These are phyloP conservation scores for Samsoniella hepiali DNA, from an alignment of 2,329 filamentous ascomycete genomes.

Conservation along the genomic window DNA sequence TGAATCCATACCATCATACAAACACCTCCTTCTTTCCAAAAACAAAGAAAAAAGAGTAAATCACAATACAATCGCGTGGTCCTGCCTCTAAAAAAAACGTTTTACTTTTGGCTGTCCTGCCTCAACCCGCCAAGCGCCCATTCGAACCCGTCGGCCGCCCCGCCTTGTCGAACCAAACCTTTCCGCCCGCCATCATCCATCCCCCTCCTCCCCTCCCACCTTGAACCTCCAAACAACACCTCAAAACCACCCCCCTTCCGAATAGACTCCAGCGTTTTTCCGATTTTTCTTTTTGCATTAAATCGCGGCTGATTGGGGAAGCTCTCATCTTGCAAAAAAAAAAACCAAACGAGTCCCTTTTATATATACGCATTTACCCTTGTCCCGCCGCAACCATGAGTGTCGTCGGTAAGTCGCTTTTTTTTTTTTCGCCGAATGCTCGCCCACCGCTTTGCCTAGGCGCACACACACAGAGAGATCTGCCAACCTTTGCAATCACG, in stretches of 20 bases:
- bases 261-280: constrained; percentile 10
- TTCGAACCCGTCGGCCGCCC: neutral
- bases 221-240: constrained; percentile 8
- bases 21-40: neutral
- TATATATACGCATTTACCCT: constrained; percentile 18
- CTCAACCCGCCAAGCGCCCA: neutral
- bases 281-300: constrained; percentile 9
- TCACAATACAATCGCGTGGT: neutral
- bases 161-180: constrained; percentile 11
- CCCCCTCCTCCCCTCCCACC: constrained; percentile 5
- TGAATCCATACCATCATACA: neutral
- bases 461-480: constrained; percentile 1
- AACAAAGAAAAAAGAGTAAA: neutral
- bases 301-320: constrained; percentile 17
- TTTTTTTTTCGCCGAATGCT: constrained; percentile 21
- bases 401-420: constrained; percentile 48
- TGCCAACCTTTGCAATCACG: neutral
- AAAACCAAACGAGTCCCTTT: neutral
- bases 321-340: neutral
- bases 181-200: constrained; percentile 2
- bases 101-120: neutral
- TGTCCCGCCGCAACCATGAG: constrained; percentile 44
- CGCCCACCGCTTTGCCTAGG: constrained; percentile 10
- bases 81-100: neutral
- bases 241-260: neutral